These are phyloP conservation scores for Suillus spraguei DNA, from an alignment of 768 basidiomycete species.

Conservation along the genomic window DNA sequence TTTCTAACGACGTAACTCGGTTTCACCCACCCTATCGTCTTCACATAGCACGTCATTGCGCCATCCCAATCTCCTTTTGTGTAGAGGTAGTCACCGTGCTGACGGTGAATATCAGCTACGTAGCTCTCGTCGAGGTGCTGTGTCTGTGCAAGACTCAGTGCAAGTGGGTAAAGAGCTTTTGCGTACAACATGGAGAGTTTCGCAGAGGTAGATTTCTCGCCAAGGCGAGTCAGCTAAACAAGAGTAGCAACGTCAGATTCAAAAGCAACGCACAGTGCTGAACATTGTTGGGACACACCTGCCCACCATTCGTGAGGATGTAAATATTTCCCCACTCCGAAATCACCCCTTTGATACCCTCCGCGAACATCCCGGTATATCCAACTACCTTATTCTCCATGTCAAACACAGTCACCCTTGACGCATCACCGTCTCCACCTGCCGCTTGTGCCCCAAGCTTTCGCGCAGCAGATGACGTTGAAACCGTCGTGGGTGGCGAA, in stretches of 20 bases:
- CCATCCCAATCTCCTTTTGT: conserved; percentile 89
- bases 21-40: conserved; percentile 86
- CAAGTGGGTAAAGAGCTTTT: conserved; percentile 76
- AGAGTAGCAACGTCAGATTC: conserved; percentile 4
- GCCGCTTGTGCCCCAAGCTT: conserved; percentile 26
- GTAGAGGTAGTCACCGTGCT: conserved; percentile 93
- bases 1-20: conserved; percentile 98
- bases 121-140: conserved; percentile 67
- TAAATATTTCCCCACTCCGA: conserved; percentile 83
- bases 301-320: conserved; percentile 76
- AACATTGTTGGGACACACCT: conserved; percentile 45
- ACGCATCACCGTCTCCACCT: conserved; percentile 53
- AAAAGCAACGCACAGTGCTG: not conserved
- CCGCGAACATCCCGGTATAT: conserved; percentile 77
- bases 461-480: conserved; percentile 55
- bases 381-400: conserved; percentile 90
- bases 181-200: conserved; percentile 88
- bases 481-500: conserved; percentile 79
- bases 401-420: conserved; percentile 86
- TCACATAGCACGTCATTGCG: conserved; percentile 89
- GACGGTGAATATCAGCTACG: conserved; percentile 86
- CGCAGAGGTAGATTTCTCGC: conserved; percentile 79
- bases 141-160: conserved; percentile 80
- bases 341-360: conserved; percentile 83
- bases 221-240: conserved; percentile 60